Conservation (phyloP, 176 grass and related monocot genomes). For the Dendrocalamus sinicus region DNA sequence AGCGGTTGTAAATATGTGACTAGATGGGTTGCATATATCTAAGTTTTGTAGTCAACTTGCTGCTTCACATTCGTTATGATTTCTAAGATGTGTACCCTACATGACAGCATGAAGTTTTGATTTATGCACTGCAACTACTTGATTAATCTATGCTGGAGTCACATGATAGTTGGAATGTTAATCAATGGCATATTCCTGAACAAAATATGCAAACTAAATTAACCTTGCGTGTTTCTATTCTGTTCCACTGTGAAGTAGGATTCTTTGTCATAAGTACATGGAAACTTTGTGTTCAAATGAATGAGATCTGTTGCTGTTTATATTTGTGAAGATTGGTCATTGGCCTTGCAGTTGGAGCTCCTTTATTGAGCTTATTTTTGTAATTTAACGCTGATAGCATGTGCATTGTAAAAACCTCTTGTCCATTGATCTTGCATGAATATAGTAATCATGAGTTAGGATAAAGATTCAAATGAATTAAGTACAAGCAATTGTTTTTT, state of each 20-base stretch:
- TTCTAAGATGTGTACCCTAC: conserved; percentile 11
- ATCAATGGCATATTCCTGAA: background rate
- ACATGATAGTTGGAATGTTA: conserved; percentile 10
- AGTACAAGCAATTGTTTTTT: conserved; percentile 7
- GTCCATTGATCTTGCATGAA: too few relatives aligned
- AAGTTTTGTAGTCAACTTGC: background rate
- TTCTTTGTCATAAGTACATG: background rate
- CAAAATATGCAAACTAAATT: conserved; percentile 7
- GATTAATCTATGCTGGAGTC: background rate
- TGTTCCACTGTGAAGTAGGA: background rate
- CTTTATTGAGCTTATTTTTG: background rate
- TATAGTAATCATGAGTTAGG: conserved; percentile 2
- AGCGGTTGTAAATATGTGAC: background rate
- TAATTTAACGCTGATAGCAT: too few relatives aligned
- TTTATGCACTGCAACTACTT: background rate
- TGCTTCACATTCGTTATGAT: background rate
- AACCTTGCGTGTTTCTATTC: background rate
- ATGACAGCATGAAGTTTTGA: background rate
- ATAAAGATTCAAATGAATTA: background rate
- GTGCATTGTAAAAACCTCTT: too few relatives aligned
- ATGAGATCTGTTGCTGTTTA: background rate
- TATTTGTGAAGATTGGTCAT: conserved; percentile 6
- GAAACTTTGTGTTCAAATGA: background rate
- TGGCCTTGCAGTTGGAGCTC: background rate
- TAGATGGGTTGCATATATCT: background rate